Percentiles rank a stretch among this genome's conserved stretches.
These are phyloP conservation scores for Talaromyces sp. DNA, from an alignment of 2,329 filamentous ascomycete genomes.

Conservation along the genomic window DNA sequence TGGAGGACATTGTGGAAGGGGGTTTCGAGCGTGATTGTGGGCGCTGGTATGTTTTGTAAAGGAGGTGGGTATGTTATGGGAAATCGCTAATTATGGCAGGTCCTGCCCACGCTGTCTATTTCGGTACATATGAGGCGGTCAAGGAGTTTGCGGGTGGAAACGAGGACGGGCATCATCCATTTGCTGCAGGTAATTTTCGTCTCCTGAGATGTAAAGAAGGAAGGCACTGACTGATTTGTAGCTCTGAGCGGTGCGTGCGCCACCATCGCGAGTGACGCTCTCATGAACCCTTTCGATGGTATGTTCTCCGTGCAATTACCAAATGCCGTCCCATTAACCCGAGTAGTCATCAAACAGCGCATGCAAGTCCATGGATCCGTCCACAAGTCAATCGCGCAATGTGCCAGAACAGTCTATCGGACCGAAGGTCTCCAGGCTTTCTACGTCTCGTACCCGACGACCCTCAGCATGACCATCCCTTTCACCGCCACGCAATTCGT, in stretches of 20 bases:
- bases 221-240: constrained; percentile 43
- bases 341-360: constrained; percentile 91
- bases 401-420: constrained; percentile 80
- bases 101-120: constrained; percentile 95
- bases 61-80: background rate
- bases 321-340: background rate
- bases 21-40: constrained; percentile 91
- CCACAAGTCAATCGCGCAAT: constrained; percentile 81
- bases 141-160: constrained; percentile 97
- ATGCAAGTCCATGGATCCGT: constrained; percentile 98
- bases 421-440: constrained; percentile 87
- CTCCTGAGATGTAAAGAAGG: constrained; percentile 21
- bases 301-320: constrained; percentile 31
- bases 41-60: constrained; percentile 68
- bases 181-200: constrained; percentile 74
- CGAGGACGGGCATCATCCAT: constrained; percentile 80
- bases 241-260: constrained; percentile 90
- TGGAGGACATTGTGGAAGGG: constrained; percentile 91
- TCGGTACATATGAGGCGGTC: constrained; percentile 94
- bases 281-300: constrained; percentile 99
- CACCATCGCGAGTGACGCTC: constrained; percentile 92
- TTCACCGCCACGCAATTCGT: constrained; percentile 97
- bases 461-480: constrained; percentile 95
- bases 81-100: constrained; percentile 51
- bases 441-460: constrained; percentile 98